Evolutionary conservation across 345 rosid species (phyloP), one percentile per base, ranked within the genome.

Genomic region (Eucalyptus polyanthemos): DNA sequence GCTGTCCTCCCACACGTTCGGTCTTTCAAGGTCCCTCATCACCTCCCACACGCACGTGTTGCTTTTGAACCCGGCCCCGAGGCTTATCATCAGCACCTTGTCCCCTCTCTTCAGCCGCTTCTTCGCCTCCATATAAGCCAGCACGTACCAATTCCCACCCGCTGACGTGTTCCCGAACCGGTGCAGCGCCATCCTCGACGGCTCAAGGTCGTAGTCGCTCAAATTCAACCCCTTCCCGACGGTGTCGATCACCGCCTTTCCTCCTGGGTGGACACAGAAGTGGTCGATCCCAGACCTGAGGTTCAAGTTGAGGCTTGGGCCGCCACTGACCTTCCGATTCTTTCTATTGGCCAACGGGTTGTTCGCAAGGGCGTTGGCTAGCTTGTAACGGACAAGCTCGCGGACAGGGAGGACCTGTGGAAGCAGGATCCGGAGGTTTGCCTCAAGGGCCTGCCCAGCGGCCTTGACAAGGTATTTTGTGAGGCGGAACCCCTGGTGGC

Each of bases 191-290:
- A 97, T 97, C 90, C 96, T 91, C 14, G 99, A 89, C 12, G 99
- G 99, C 91, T 97, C 98, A 5, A 95, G 88, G 51, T 97, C 98
- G 27, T 91, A 91, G 53, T 95, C 96, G 37, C 65, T 83, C 34
- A 97, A 92, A 88, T 90, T 94, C 37, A 96, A 92, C 51, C 92
- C 93, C 89, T 89, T 89, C 1, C 97, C 99, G 1, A 95, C 93
- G 5, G 95, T 97, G 86, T 97, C 96, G 24, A 97, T 93, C 69
- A 96, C 98, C 1, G 99, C 99, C 92, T 94, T 96, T 29, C 99
- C 98, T 3, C 98, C 99, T 0, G 98, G 95, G 92, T 97, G 98
- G 44, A 96, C 93, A 60, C 99, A 97, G 89, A 97, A 96, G 67
- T 96, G 98, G 44, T 97, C 97, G 2, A 97, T 91, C 14, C 98